Conservation (phyloP, 306 rosid species). For the Prunus padus region DNA sequence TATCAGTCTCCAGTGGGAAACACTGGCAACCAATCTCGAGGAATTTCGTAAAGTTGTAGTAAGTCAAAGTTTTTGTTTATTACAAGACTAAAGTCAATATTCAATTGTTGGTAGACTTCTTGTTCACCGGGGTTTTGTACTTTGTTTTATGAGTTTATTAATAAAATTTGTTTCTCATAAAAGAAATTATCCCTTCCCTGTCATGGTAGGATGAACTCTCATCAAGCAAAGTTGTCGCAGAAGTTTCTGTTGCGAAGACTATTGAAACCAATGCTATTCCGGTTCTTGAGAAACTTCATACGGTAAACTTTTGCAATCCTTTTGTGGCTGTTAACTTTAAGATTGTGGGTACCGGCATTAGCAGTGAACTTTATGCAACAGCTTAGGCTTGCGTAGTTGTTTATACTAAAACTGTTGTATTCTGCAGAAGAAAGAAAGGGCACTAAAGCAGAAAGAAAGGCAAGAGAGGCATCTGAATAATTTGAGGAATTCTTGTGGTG, state of each 20-base stretch:
- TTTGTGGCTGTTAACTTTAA: slow-evolving; percentile 17
- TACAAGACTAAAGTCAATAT: slow-evolving; percentile 1
- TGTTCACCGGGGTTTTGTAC: neutral
- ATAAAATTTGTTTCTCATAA: slow-evolving; percentile 1
- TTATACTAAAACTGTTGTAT: slow-evolving; percentile 13
- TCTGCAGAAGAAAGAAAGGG: slow-evolving; percentile 61
- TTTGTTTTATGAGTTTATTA: neutral
- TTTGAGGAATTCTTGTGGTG: slow-evolving; percentile 25
- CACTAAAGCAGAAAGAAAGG: slow-evolving; percentile 48
- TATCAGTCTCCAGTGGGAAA: slow-evolving; percentile 68
- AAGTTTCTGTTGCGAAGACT: slow-evolving; percentile 48
- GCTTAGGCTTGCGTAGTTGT: slow-evolving; percentile 18
- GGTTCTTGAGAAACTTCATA: slow-evolving; percentile 58
- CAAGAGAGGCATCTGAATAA: slow-evolving; percentile 43
- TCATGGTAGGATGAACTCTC: slow-evolving; percentile 65
- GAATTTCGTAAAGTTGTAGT: slow-evolving; percentile 68
- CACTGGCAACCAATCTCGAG: slow-evolving; percentile 68
- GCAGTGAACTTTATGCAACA: slow-evolving; percentile 1
- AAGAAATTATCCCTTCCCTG: slow-evolving; percentile 8
- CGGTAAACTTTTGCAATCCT: slow-evolving; percentile 35
- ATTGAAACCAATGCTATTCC: slow-evolving; percentile 69
- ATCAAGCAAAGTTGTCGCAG: slow-evolving; percentile 45
- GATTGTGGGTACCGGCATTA: neutral
- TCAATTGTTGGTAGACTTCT: neutral
- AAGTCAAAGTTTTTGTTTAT: slow-evolving; percentile 30